Evolutionary conservation across 2,329 filamentous ascomycete species (phyloP).

Genomic region (Ophiocordyceps australis): DNA sequence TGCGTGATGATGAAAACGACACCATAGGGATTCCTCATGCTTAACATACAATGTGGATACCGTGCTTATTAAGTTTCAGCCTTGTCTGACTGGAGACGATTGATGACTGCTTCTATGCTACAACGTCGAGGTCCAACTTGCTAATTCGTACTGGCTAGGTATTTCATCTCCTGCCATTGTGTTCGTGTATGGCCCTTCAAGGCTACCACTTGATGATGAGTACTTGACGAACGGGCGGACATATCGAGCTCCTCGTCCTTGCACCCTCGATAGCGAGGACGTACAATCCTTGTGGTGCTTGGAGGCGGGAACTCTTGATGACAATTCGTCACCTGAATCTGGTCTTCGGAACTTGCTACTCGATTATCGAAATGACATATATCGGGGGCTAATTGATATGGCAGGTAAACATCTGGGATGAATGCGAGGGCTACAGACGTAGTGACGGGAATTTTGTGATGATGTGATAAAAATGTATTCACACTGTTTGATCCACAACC

Average conservation of each 20-base stretch:
- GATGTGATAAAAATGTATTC: slow-evolving; percentile 36
- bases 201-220: slow-evolving; percentile 32
- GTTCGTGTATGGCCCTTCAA: no score
- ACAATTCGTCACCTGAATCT: slow-evolving; percentile 47
- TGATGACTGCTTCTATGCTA: slow-evolving; percentile 7
- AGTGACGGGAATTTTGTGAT: slow-evolving; percentile 8
- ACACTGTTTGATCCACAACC: slow-evolving; percentile 36
- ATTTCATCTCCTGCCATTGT: slow-evolving; percentile 6
- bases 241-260: slow-evolving; percentile 35
- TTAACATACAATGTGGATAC: slow-evolving; percentile 47
- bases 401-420: no score
- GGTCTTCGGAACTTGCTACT: slow-evolving; percentile 7
- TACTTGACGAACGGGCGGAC: slow-evolving; percentile 53
- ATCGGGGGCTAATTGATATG: slow-evolving; percentile 12
- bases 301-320: slow-evolving; percentile 39
- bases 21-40: slow-evolving; percentile 51
- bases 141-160: slow-evolving; percentile 25
- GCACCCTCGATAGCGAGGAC: slow-evolving; percentile 33
- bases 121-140: slow-evolving; percentile 5
- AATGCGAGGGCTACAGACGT: slow-evolving; percentile 9
- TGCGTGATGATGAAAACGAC: slow-evolving; percentile 42
- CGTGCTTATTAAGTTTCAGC: slow-evolving; percentile 45
- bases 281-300: slow-evolving; percentile 43
- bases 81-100: slow-evolving; percentile 41
- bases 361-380: slow-evolving; percentile 4